Percentiles rank a stretch among this genome's conserved stretches.
Evolutionary conservation across 768 basidiomycete species (phyloP).

Genomic region (Lactarius tabidus): DNA sequence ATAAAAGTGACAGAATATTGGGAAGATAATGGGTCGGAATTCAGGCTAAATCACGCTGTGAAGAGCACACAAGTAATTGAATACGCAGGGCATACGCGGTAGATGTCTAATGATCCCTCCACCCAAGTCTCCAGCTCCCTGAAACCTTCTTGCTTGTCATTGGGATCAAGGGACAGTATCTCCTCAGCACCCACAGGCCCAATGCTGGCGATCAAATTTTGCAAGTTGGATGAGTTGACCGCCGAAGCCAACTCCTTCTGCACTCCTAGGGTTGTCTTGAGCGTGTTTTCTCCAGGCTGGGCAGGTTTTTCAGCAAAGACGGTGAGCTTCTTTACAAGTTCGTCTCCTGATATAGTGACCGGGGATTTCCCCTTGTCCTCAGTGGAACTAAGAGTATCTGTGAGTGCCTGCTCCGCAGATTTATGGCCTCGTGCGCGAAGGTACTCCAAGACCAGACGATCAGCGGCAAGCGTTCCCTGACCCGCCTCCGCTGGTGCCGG

Average conservation of each 20-base stretch:
- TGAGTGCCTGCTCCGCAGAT: slow-evolving; percentile 41
- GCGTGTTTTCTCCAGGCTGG: slow-evolving; percentile 61
- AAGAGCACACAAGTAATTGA: slow-evolving; percentile 1
- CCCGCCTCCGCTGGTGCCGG: slow-evolving; percentile 39
- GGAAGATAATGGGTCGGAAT: slow-evolving; percentile 88
- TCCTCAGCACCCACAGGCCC: slow-evolving; percentile 81
- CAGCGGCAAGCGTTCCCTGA: slow-evolving; percentile 40
- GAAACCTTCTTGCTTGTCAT: slow-evolving; percentile 83
- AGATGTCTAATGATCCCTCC: slow-evolving; percentile 88
- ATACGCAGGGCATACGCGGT: slow-evolving; percentile 51
- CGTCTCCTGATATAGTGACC: slow-evolving; percentile 43
- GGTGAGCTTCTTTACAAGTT: slow-evolving; percentile 52
- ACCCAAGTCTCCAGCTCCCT: slow-evolving; percentile 86
- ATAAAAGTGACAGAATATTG: slow-evolving; percentile 97
- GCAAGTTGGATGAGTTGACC: slow-evolving; percentile 68
- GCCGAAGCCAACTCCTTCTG: slow-evolving; percentile 64
- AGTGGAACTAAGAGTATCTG: slow-evolving; percentile 38
- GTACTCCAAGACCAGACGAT: slow-evolving; percentile 47
- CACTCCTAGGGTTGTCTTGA: slow-evolving; percentile 63
- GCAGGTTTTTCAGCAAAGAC: slow-evolving; percentile 68
- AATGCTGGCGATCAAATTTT: slow-evolving; percentile 71
- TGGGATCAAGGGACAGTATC: slow-evolving; percentile 73
- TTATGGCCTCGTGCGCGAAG: slow-evolving; percentile 45
- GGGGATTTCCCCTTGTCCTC: slow-evolving; percentile 38
- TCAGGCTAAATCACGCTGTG: slow-evolving; percentile 60